phyloP scores from a whole-genome alignment of 1,284 basidiomycete species.

The Irpex rosettiformis region DNA sequence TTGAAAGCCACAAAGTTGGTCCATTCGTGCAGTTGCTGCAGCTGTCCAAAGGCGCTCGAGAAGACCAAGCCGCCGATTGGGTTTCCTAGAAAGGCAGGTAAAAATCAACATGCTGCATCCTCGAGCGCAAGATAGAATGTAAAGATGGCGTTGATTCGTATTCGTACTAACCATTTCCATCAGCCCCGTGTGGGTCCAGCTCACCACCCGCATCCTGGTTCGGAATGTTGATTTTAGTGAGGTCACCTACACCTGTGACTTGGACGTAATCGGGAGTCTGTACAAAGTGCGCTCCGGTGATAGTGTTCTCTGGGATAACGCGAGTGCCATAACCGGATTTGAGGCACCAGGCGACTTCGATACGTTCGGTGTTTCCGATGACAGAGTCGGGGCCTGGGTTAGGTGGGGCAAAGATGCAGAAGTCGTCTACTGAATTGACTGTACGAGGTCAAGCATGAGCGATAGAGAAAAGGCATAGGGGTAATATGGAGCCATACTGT shows the following conservation, averaged over 20 bases:
- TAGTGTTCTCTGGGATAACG: constrained; percentile 72
- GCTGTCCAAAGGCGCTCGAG: constrained; percentile 61
- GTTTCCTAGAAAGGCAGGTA: constrained; percentile 39
- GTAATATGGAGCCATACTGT: constrained; percentile 36
- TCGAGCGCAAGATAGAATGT: not conserved
- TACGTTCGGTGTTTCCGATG: constrained; percentile 59
- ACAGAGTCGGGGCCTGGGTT: constrained; percentile 47
- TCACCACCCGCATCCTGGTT: constrained; percentile 58
- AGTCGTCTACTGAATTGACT: constrained; percentile 67
- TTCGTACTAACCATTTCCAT: constrained; percentile 43
- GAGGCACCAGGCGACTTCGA: constrained; percentile 69
- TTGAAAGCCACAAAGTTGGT: constrained; percentile 60
- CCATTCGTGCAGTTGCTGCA: constrained; percentile 64
- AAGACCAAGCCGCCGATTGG: constrained; percentile 71
- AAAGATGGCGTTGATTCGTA: not conserved
- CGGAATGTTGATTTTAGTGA: constrained; percentile 66
- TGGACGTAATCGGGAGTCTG: constrained; percentile 70
- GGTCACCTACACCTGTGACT: constrained; percentile 62
- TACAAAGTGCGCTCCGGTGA: constrained; percentile 70
- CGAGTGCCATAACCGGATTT: constrained; percentile 66
- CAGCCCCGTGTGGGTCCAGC: constrained; percentile 59
- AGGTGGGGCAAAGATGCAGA: constrained; percentile 55
- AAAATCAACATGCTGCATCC: not conserved
- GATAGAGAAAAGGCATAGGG: not conserved
- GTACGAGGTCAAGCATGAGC: not conserved